phyloP scores from a whole-genome alignment of 495 filamentous ascomycete genomes.

The Xylaria intraflava region DNA sequence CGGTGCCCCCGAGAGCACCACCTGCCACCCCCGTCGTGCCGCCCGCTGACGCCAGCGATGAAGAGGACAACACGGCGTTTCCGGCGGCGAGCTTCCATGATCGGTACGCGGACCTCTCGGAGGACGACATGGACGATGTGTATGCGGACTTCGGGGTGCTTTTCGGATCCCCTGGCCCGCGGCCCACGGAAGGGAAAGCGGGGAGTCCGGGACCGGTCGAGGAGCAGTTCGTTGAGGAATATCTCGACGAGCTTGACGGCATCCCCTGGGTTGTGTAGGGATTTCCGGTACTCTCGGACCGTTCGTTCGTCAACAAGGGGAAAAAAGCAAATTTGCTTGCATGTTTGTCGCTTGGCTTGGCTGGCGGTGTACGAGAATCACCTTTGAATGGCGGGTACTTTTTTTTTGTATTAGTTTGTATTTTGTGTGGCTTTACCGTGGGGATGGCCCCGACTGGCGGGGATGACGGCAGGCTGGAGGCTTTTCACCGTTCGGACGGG shows the following conservation, averaged over 20 bases:
- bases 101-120: slow-evolving; percentile 34
- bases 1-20: not conserved
- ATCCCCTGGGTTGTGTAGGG: slow-evolving; percentile 27
- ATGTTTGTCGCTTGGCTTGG: too few species aligned
- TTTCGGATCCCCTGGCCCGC: slow-evolving; percentile 30
- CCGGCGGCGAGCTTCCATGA: slow-evolving; percentile 39
- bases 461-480: too few species aligned
- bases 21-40: not conserved
- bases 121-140: slow-evolving; percentile 35
- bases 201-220: slow-evolving; percentile 3
- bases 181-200: slow-evolving; percentile 12
- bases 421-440: too few species aligned
- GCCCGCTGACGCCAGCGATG: slow-evolving; percentile 14
- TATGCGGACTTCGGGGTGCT: slow-evolving; percentile 45
- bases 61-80: slow-evolving; percentile 32
- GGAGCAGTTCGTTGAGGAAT: slow-evolving; percentile 32
- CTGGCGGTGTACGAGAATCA: too few species aligned
- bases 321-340: too few species aligned
- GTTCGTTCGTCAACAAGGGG: too few species aligned
- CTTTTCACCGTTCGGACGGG: too few species aligned
- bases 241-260: slow-evolving; percentile 43
- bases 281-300: too few species aligned
- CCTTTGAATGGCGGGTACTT: too few species aligned
- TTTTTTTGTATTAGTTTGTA: too few species aligned
- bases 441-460: too few species aligned